Evolutionary conservation across 768 basidiomycete genomes (phyloP), one percentile per base, ranked within the genome.

Genomic region (Serpula lacrymans): DNA sequence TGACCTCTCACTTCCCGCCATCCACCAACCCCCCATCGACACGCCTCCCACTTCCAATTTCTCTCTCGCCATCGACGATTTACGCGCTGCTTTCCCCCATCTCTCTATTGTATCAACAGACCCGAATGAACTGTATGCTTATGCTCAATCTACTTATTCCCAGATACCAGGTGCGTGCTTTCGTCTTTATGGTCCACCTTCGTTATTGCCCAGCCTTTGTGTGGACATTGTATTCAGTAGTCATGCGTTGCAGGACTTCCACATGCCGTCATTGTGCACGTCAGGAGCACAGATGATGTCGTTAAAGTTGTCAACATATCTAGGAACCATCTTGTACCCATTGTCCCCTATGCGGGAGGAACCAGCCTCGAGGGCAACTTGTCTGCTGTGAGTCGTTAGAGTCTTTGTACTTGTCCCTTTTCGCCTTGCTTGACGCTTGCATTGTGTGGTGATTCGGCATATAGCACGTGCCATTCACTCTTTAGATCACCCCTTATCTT

Each of bases 361-460:
- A 93, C 88, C 2, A 82, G 80, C 50, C 71, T 93, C 13, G 90
- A 93, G 55, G 88, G 88, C 0, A 88, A 91, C 59, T 83, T 82
- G 46, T 76, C 78, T 31, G 84, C 83, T 31, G 84, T 86, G 47
- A 25, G 69, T n/a, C n/a, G n/a, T n/a, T n/a, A n/a, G n/a, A n/a
- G n/a, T n/a, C n/a, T 57, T 20, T 18, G 11, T 2, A 18, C 28
- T 28, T 28, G 27, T 46, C n/a, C n/a, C n/a, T n/a, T n/a, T n/a
- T n/a, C n/a, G n/a, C n/a, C n/a, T n/a, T n/a, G n/a, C n/a, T n/a
- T n/a, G n/a, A n/a, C n/a, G n/a, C n/a, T n/a, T n/a, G n/a, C n/a
- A n/a, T n/a, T n/a, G n/a, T n/a, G n/a, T n/a, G n/a, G n/a, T n/a
- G n/a, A n/a, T n/a, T n/a, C n/a, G n/a, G n/a, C n/a, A n/a, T n/a